Evolutionary conservation across 352 stramenopile species (phyloP).

Genomic region (Globisporangium takayamanum): DNA sequence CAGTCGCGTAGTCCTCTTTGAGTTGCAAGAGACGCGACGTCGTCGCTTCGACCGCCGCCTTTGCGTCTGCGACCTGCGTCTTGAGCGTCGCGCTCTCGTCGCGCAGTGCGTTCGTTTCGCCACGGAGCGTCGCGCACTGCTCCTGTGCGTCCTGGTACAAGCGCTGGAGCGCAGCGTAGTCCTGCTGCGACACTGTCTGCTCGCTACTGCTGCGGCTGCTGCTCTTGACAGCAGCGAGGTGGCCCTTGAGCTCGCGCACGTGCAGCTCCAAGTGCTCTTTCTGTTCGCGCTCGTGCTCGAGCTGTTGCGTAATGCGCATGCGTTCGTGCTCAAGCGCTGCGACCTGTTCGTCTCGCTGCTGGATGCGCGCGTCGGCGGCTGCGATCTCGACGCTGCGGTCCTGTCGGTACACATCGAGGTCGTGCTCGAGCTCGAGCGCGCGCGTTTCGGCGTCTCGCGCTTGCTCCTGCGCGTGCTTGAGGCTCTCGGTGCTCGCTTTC

Average conservation of each 20-base stretch:
- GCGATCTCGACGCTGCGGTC: neutral
- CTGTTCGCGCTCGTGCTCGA: neutral
- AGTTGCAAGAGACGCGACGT: constrained; percentile 60
- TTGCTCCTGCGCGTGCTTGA: constrained; percentile 15
- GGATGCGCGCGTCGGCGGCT: neutral
- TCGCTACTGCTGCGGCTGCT: constrained; percentile 7
- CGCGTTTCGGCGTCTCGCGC: constrained; percentile 4
- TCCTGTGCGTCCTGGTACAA: constrained; percentile 28
- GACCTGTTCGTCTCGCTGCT: neutral
- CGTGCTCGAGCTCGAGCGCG: constrained; percentile 8
- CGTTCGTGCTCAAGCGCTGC: too few relatives aligned
- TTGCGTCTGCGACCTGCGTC: constrained; percentile 30
- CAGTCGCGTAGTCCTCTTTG: constrained; percentile 47
- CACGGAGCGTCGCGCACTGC: constrained; percentile 31
- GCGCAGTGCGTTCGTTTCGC: constrained; percentile 49
- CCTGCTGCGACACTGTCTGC: constrained; percentile 9
- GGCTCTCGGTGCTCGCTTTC: constrained; percentile 41
- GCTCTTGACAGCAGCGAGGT: constrained; percentile 19
- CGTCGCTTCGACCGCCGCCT: constrained; percentile 20
- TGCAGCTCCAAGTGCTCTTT: constrained; percentile 4
- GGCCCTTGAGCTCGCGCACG: constrained; percentile 26
- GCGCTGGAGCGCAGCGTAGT: constrained; percentile 20
- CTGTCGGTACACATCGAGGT: neutral
- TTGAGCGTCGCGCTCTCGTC: constrained; percentile 34
- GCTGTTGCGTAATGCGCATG: too few relatives aligned